Evolutionary conservation across 164 flowering plant species (phyloP).

Genomic region (Warburgia ugandensis): DNA sequence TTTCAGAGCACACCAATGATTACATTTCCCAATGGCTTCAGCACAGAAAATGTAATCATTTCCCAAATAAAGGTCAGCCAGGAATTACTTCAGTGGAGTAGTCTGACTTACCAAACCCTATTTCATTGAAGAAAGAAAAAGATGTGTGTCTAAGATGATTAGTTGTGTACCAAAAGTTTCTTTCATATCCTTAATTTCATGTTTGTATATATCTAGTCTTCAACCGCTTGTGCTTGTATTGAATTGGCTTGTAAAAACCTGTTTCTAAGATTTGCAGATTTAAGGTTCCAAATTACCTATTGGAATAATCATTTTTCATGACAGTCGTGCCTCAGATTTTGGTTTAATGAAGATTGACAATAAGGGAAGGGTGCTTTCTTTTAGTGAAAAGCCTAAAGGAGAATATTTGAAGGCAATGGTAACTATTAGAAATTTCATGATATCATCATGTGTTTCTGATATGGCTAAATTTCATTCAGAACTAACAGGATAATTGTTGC

Average conservation of each 20-base stretch:
- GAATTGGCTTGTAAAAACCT: not conserved
- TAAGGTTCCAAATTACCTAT: slow-evolving; percentile 4
- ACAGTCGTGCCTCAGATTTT: slow-evolving; percentile 94
- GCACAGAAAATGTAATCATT: too few relatives aligned
- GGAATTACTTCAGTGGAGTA: too few relatives aligned
- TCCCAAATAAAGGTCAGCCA: too few relatives aligned
- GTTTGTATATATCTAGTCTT: too few relatives aligned
- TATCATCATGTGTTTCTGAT: not conserved
- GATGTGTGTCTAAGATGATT: too few relatives aligned
- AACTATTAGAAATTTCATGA: slow-evolving; percentile 5
- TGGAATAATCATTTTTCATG: slow-evolving; percentile 13
- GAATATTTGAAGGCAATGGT: slow-evolving; percentile 83
- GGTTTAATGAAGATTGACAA: slow-evolving; percentile 92
- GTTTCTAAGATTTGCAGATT: not conserved
- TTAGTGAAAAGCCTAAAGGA: slow-evolving; percentile 89
- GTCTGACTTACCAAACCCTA: too few relatives aligned
- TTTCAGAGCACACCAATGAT: too few relatives aligned
- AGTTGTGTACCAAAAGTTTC: too few relatives aligned
- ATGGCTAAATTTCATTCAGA: not conserved
- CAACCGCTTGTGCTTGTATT: not conserved
- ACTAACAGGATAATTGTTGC: slow-evolving; percentile 1
- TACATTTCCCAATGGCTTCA: too few relatives aligned
- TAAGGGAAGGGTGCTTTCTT: slow-evolving; percentile 71
- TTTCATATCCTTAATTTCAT: too few relatives aligned
- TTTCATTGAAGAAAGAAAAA: too few relatives aligned